Evolutionary conservation across 2,329 filamentous ascomycete species (phyloP), one percentile per base, ranked within the genome.

Genomic region (Pseudomassariella vexata): DNA sequence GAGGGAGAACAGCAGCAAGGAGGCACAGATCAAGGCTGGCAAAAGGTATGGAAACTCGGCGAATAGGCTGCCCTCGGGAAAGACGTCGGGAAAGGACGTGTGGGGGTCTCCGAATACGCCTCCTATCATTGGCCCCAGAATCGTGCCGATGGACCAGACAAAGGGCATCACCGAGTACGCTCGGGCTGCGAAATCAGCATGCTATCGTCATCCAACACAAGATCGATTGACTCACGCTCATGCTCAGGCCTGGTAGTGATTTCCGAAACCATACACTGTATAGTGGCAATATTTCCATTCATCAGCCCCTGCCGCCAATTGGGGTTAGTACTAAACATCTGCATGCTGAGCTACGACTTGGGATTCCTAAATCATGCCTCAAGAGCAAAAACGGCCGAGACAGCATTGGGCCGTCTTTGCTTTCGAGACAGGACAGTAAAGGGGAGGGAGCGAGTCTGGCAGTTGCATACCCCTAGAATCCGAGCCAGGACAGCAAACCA

Each of bases 101-200:
- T 79, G 73, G 17, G 90, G 89, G 44, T 86, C 79, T 37, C 88
- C 84, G 54, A 95, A 87, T 34, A 82, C 76, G 20, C 90, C 90
- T 37, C 90, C 90, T 43, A 95, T 87, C 5, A 83, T 85, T 40
- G 89, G 85, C 0, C 89, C 89, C 32, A 94, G 70, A 42, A 95
- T 94, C 8, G 86, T 94, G 16, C 89, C 89, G 32, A 95, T 80
- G 28, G 76, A 82, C 88, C 89, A 95, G 6, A 95, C 83, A 51
- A 95, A 95, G 1, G 89, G 89, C 86, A 95, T 94, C 26, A 95
- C 76, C 3, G 87, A 79, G 56, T 89, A 95, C 18, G 89, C 89
- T 40, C 82, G 78, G 37, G 87, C 83, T 86, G 47, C 40, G 4
- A 20, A 32, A 28, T 37, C 14, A 36, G 34, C 9, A n/a, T 7